phyloP scores from a whole-genome alignment of 495 filamentous ascomycete species.

The Cenococcum geophilum region DNA sequence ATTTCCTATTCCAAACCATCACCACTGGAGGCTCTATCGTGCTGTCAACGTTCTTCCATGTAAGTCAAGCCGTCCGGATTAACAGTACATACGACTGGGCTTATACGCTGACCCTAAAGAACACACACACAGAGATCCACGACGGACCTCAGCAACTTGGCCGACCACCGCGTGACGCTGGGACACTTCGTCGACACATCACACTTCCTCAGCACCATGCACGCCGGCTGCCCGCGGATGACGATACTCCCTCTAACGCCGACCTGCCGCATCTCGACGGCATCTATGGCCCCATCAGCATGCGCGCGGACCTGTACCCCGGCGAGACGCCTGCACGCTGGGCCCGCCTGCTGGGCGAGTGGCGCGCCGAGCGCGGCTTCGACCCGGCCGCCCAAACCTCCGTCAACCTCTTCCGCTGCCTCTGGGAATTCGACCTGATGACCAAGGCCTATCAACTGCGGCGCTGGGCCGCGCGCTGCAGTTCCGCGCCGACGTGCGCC shows the following conservation, averaged over 20 bases:
- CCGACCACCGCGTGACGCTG: too few species aligned
- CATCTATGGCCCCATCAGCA: not conserved
- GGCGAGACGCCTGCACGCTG: not conserved
- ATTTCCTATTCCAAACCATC: constrained; percentile 23
- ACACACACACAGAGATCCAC: too few species aligned
- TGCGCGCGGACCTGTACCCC: not conserved
- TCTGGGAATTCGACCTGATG: not conserved
- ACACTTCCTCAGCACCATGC: not conserved
- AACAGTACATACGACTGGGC: too few species aligned
- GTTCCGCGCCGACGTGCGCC: too few species aligned
- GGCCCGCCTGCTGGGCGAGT: not conserved
- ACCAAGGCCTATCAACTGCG: not conserved
- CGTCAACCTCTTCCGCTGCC: not conserved
- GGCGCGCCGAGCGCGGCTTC: not conserved
- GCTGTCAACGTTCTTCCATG: constrained; percentile 5
- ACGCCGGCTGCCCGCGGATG: not conserved
- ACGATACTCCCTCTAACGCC: not conserved
- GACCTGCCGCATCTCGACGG: not conserved
- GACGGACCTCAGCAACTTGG: too few species aligned
- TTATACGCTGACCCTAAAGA: too few species aligned
- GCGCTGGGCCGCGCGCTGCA: too few species aligned
- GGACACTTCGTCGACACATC: not conserved
- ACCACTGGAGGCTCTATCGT: constrained; percentile 18
- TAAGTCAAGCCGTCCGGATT: too few species aligned
- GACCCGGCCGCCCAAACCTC: not conserved